phyloP scores from a whole-genome alignment of 176 grass and related monocot species.

The Cenchrus fungigraminus region DNA sequence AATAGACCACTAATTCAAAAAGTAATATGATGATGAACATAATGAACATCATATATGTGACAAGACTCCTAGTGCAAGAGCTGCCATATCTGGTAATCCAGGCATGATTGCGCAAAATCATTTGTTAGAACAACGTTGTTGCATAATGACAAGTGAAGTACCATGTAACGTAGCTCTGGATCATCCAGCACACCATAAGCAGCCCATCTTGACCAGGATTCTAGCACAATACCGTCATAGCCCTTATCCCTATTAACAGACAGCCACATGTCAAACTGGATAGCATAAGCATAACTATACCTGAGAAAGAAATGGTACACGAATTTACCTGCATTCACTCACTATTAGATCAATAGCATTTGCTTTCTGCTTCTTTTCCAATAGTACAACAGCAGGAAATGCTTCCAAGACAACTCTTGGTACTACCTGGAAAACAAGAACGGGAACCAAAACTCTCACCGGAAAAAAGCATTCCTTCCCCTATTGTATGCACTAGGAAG shows the following conservation, averaged over 20 bases:
- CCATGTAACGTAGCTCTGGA: constrained; percentile 65
- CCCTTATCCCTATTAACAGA: constrained; percentile 86
- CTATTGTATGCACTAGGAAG: not conserved
- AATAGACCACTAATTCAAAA: constrained; percentile 13
- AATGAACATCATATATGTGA: constrained; percentile 26
- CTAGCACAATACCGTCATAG: constrained; percentile 92
- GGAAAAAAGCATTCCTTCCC: not conserved
- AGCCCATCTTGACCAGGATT: constrained; percentile 98
- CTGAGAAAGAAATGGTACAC: constrained; percentile 20
- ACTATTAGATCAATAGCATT: constrained; percentile 84
- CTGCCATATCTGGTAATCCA: constrained; percentile 20
- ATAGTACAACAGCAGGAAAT: constrained; percentile 72
- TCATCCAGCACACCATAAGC: constrained; percentile 83
- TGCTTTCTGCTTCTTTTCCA: constrained; percentile 67
- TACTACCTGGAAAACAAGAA: constrained; percentile 65
- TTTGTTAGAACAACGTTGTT: constrained; percentile 22
- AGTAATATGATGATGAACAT: constrained; percentile 19
- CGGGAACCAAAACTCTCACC: not conserved
- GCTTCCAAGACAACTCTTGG: constrained; percentile 93
- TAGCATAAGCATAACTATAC: constrained; percentile 37
- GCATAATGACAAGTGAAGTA: constrained; percentile 37
- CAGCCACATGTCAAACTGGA: constrained; percentile 50
- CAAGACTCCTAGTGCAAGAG: constrained; percentile 15
- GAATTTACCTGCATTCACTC: constrained; percentile 82
- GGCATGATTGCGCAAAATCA: constrained; percentile 34